A percentile compares a stretch with the other conserved stretches of the same genome.
These are phyloP conservation scores for Tilletiopsis washingtonensis DNA, from an alignment of 1,284 basidiomycete species.

Conservation along the genomic window DNA sequence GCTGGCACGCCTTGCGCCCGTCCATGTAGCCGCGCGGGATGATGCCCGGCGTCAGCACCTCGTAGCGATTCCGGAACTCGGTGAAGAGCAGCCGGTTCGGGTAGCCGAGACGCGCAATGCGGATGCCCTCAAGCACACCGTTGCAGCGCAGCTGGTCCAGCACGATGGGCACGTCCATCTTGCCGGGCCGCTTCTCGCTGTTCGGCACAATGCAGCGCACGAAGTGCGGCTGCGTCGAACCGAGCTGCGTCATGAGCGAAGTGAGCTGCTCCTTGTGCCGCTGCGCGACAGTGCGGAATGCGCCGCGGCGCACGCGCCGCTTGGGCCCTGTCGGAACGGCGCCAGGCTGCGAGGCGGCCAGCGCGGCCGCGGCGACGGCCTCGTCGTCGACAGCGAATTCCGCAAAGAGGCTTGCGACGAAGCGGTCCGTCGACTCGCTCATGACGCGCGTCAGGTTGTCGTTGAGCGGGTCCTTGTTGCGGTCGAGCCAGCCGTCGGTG, in stretches of 20 bases:
- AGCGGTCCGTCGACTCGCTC: conserved; percentile 71
- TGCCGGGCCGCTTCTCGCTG: conserved; percentile 78
- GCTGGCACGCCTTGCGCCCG: conserved; percentile 80
- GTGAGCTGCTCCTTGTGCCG: conserved; percentile 92
- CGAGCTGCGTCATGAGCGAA: conserved; percentile 82
- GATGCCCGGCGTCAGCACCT: conserved; percentile 85
- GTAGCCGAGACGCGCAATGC: conserved; percentile 93
- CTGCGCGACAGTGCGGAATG: conserved; percentile 91
- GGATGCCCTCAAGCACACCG: conserved; percentile 97
- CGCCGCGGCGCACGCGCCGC: conserved; percentile 86
- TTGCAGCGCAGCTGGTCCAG: conserved; percentile 96
- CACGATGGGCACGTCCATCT: conserved; percentile 86
- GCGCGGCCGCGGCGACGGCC: conserved; percentile 49
- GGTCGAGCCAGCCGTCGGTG: conserved; percentile 94
- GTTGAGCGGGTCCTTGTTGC: conserved; percentile 98
- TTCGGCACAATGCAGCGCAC: conserved; percentile 98
- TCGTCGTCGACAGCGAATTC: conserved; percentile 64
- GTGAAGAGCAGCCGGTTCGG: conserved; percentile 93
- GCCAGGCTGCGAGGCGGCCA: conserved; percentile 45
- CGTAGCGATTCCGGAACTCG: conserved; percentile 95
- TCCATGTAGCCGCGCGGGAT: conserved; percentile 94
- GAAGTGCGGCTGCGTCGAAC: conserved; percentile 94
- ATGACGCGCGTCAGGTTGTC: conserved; percentile 89
- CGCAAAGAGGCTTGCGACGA: conserved; percentile 73
- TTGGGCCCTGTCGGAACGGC: conserved; percentile 45